Conservation (phyloP, 805 yeast species). For the Middelhovenomyces tepae region DNA sequence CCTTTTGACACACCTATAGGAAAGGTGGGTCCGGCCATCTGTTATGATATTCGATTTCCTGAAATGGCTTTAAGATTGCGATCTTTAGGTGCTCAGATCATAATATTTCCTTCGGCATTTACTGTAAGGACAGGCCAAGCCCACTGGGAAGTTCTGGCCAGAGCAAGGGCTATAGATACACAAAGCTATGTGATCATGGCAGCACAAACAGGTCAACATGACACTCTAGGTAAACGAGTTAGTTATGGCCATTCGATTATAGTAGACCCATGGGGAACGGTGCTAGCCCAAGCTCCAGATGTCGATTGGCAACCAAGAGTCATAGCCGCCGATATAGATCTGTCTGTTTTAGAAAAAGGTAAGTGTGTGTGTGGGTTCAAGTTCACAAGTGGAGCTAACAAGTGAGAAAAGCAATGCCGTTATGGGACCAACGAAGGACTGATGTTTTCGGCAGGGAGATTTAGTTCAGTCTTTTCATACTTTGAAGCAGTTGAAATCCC, state of each 20-base stretch:
- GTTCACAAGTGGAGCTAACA: background rate
- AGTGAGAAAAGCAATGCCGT: constrained; percentile 65
- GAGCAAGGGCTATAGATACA: constrained; percentile 80
- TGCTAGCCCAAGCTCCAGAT: constrained; percentile 52
- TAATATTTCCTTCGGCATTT: constrained; percentile 88
- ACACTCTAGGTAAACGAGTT: constrained; percentile 41
- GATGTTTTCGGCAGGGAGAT: constrained; percentile 42
- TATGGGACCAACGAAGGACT: constrained; percentile 62
- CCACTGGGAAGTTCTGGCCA: constrained; percentile 78
- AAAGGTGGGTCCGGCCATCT: constrained; percentile 32
- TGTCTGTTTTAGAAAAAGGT: constrained; percentile 35
- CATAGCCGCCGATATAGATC: constrained; percentile 60
- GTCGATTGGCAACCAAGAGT: constrained; percentile 35
- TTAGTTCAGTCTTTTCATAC: constrained; percentile 15
- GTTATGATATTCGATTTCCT: constrained; percentile 85
- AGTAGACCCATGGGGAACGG: constrained; percentile 87
- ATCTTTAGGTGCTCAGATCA: constrained; percentile 60
- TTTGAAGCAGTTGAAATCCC: background rate
- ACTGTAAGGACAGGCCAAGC: constrained; percentile 85
- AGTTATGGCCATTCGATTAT: constrained; percentile 84
- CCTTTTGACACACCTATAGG: constrained; percentile 58
- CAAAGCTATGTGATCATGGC: constrained; percentile 85
- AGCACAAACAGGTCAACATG: constrained; percentile 77
- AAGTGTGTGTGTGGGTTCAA: background rate
- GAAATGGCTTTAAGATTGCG: constrained; percentile 63